Evolutionary conservation across 345 rosid genomes (phyloP), one percentile per base, ranked within the genome.

Genomic region (Cardamine chenopodiifolia): DNA sequence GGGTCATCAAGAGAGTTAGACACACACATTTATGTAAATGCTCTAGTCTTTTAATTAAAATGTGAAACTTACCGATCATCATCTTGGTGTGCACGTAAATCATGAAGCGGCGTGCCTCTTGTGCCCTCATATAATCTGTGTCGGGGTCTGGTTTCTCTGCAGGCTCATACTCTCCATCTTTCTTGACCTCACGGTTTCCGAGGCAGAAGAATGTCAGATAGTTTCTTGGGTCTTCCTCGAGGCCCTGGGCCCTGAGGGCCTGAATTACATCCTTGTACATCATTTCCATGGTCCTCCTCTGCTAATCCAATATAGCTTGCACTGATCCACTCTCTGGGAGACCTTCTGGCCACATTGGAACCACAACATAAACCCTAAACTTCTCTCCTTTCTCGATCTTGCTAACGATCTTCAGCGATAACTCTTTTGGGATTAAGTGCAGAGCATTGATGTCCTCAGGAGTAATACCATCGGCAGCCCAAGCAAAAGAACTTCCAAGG

Each of bases 331-430:
- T 85, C 87, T 92, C 99, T 12, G 99, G 99, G 29, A 86, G 68
- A 53, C 99, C 99, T 86, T 95, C 99, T 0, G 99, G 99, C 99
- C 99, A 95, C 99, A 95, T 90, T 8, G 99, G 99, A 48, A 95
- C 89, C 50, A 92, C 94, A 25, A 89, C 82, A 54, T 90, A 95
- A 29, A 95, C 99, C 29, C 89, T 81, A 70, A 95, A 95, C 80
- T 89, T 86, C 79, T 95, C 98, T 64, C 90, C 96, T 22, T 87
- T 89, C 83, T 87, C 89, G 22, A 95, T 95, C 90, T 95, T 95
- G 83, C 89, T 87, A 58, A 89, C 92, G 18, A 95, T 92, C 87
- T 95, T 95, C 25, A 90, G 91, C 0, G 99, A 86, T 29, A 95
- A 87, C 77, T 95, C 99, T 81, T 88, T 95, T 0, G 99, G 99